Conservation (phyloP, 768 basidiomycete genomes). For the Paxillus involutus region DNA sequence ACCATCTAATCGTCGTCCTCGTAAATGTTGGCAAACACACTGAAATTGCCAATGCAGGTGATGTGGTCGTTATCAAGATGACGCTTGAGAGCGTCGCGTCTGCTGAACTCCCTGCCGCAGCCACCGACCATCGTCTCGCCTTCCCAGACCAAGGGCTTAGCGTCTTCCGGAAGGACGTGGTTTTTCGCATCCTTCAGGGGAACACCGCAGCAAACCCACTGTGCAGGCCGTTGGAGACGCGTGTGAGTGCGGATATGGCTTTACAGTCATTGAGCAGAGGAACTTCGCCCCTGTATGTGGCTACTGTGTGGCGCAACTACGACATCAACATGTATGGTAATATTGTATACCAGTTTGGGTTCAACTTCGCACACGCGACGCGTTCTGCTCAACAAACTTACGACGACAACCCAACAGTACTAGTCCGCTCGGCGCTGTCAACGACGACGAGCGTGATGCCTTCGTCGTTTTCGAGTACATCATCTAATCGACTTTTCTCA, state of each 20-base stretch:
- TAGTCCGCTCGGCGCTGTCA: slow-evolving; percentile 4
- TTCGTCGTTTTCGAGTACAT: background rate
- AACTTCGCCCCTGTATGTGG: too few relatives aligned
- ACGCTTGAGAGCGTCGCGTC: slow-evolving; percentile 41
- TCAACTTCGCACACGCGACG: background rate
- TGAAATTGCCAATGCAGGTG: slow-evolving; percentile 32
- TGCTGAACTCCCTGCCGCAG: slow-evolving; percentile 37
- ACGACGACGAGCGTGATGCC: slow-evolving; percentile 15
- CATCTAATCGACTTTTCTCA: background rate
- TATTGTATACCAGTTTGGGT: background rate
- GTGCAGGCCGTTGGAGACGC: slow-evolving; percentile 33
- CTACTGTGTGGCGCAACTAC: background rate
- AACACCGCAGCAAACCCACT: slow-evolving; percentile 40
- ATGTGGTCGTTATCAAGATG: slow-evolving; percentile 39
- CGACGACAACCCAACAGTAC: slow-evolving; percentile 3
- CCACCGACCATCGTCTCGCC: slow-evolving; percentile 35
- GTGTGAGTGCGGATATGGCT: slow-evolving; percentile 54
- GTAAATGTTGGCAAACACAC: slow-evolving; percentile 24
- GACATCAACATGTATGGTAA: background rate
- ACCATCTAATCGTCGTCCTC: slow-evolving; percentile 23
- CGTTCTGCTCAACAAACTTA: background rate
- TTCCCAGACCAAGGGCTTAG: slow-evolving; percentile 26
- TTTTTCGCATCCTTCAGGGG: slow-evolving; percentile 23
- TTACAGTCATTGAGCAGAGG: too few relatives aligned
- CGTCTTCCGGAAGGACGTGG: slow-evolving; percentile 19